Evolutionary conservation across 495 filamentous ascomycete species (phyloP), one percentile per base, ranked within the genome.

Genomic region (Xylaria curta): DNA sequence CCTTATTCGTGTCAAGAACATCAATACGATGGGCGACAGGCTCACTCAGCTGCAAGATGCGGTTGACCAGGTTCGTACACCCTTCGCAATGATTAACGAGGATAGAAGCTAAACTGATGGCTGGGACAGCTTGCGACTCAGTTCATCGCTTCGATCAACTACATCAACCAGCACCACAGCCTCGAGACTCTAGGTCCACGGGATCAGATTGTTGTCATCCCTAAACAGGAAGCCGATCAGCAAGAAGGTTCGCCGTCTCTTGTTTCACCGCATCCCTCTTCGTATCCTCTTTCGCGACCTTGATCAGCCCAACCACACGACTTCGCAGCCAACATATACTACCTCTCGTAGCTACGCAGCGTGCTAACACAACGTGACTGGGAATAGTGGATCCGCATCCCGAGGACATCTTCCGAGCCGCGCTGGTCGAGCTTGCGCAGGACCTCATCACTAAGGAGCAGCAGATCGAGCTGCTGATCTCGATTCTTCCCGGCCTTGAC

Each of bases 31-130:
- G 95, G 92, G 92, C 0, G 96, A 99, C 81, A 88, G 91, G 54
- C 88, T 99, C 49, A 97, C 96, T 4, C 95, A 98, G 79, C 87
- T 99, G 51, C 96, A 99, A 85, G 94, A 97, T 79, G 93, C 93
- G 79, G 91, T 97, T 68, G 95, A 98, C 79, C 91, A 97, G 85
- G 94, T 95, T 84, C 54, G 72, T 72, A 19, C 28, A 33, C 38
- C 49, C 33, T 10, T 49, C 56, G 3, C 36, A 53, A 31, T 42
- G 8, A 21, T 42, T 31, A 31, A 59, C 40, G 47, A 42, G 13
- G 21, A 10, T 17, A 3, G 10, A 42, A n/a, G 31, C n/a, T 42
- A 67, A 31, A 21, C 31, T 66, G 33, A 70, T 40, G n/a, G 60
- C 21, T 46, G 44, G 69, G 54, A 69, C 78, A 97, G 95, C 91